Evolutionary conservation across 495 filamentous ascomycete genomes (phyloP), one percentile per base, ranked within the genome.

Genomic region (Trichoderma erinaceum): DNA sequence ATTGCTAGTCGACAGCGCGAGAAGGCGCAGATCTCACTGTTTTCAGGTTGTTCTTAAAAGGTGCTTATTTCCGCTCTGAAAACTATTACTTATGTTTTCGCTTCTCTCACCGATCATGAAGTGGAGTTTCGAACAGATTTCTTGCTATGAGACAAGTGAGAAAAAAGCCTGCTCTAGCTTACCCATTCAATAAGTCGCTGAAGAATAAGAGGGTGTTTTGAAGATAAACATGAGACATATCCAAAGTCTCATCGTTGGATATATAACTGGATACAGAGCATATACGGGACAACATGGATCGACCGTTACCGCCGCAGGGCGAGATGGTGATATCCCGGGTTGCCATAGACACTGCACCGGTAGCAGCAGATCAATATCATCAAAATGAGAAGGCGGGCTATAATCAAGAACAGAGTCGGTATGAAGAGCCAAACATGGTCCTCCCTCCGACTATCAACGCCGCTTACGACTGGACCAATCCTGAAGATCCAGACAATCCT

Each of bases 371-470:
- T 21, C 16, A 23, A 11, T 23, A 52, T 23, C 21, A 52, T 21
- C 21, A 21, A 21, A 52, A 23, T 25, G 56, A 61, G 25, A 61
- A 61, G 25, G 27, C 1, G 13, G 6, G 3, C 25, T 13, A 61
- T 6, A 10, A 32, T 61, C 25, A 32, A 61, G 56, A 61, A 21
- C 56, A 61, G 12, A 13, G 11, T 16, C 56, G 12, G 10, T 32
- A 61, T 61, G 23, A 27, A 32, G 56, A 61, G n/a, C 56, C 56
- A 18, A 16, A 32, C 25, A 32, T 61, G 4, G 25, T 16, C 1
- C 56, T 61, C 25, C 56, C 56, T 23, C 11, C 56, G 23, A 61
- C 56, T 18, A 61, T 61, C 56, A 61, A 61, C 13, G 56, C 56
- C 25, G 56, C 56, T 25, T 61, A 61, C 56, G 56, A 61, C 25